Evolutionary conservation across 192 early-diverging fungal species (phyloP).

Genomic region (Allomyces arbusculus): DNA sequence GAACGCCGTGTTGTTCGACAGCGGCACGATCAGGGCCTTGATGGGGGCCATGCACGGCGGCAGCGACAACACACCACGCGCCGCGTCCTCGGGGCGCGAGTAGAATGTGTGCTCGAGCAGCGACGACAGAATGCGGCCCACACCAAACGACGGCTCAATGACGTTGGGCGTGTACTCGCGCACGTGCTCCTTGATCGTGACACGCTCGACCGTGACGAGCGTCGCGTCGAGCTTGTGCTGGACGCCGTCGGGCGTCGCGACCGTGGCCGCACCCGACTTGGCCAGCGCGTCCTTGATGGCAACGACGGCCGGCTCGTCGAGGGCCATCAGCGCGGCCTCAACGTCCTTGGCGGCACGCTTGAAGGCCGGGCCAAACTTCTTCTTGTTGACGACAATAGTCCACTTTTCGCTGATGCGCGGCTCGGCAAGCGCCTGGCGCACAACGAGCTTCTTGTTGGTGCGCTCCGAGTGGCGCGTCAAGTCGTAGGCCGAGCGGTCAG

Average conservation of each 20-base stretch:
- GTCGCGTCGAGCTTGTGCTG: constrained; percentile 37
- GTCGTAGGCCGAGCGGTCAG: constrained; percentile 96
- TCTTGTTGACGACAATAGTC: constrained; percentile 75
- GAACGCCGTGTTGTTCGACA: constrained; percentile 65
- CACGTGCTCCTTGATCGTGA: constrained; percentile 29
- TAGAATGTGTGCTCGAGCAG: constrained; percentile 90
- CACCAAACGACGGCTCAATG: constrained; percentile 98
- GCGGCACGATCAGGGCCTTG: constrained; percentile 79
- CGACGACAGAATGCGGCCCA: constrained; percentile 90
- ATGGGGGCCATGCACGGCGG: constrained; percentile 77
- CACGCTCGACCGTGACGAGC: constrained; percentile 18
- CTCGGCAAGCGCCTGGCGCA: constrained; percentile 68
- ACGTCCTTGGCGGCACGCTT: constrained; percentile 81
- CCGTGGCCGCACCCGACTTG: constrained; percentile 18
- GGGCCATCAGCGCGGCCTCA: constrained; percentile 42
- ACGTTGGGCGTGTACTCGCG: constrained; percentile 95
- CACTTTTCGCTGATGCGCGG: constrained; percentile 56
- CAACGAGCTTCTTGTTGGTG: constrained; percentile 84
- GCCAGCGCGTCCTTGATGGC: constrained; percentile 21
- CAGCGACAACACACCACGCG: constrained; percentile 77
- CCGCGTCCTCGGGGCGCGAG: constrained; percentile 73
- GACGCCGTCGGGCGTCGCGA: constrained; percentile 39
- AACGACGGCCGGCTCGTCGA: constrained; percentile 31
- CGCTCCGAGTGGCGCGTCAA: constrained; percentile 69
- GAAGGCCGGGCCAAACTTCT: constrained; percentile 82